Conservation (phyloP, 805 yeast species). For the Candida chilensis region DNA sequence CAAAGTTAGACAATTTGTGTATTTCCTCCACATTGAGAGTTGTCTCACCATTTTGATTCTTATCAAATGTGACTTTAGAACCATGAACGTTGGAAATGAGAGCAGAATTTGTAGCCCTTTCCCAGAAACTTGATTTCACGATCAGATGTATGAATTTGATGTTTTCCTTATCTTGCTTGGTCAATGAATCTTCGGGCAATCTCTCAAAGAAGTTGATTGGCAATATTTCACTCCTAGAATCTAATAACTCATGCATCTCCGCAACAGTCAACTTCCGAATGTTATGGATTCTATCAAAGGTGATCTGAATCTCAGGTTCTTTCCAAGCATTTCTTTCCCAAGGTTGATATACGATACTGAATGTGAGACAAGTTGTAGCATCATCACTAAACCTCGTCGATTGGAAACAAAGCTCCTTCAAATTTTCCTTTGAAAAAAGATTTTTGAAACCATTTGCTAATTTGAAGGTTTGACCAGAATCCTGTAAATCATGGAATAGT, state of each 20-base stretch:
- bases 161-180: constrained; percentile 17
- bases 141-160: constrained; percentile 20
- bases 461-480: constrained; percentile 3
- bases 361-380: constrained; percentile 6
- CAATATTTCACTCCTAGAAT: constrained; percentile 4
- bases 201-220: constrained; percentile 13
- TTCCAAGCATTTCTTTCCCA: constrained; percentile 6
- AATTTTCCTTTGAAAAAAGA: constrained; percentile 9
- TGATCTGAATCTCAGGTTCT: constrained; percentile 3
- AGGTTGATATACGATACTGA: constrained; percentile 9
- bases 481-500: constrained; percentile 9
- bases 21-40: constrained; percentile 8
- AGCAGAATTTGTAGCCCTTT: constrained; percentile 7
- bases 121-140: constrained; percentile 19
- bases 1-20: constrained; percentile 2
- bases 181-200: constrained; percentile 4
- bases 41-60: constrained; percentile 7
- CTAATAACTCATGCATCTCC: constrained; percentile 2
- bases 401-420: constrained; percentile 7
- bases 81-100: background rate
- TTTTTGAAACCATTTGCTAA: constrained; percentile 6
- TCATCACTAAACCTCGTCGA: background rate
- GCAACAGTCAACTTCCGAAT: constrained; percentile 2
- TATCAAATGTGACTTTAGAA: background rate
- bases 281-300: constrained; percentile 5